Evolutionary conservation across 345 rosid species (phyloP), one percentile per base, ranked within the genome.

Genomic region (Hibiscus trionum): DNA sequence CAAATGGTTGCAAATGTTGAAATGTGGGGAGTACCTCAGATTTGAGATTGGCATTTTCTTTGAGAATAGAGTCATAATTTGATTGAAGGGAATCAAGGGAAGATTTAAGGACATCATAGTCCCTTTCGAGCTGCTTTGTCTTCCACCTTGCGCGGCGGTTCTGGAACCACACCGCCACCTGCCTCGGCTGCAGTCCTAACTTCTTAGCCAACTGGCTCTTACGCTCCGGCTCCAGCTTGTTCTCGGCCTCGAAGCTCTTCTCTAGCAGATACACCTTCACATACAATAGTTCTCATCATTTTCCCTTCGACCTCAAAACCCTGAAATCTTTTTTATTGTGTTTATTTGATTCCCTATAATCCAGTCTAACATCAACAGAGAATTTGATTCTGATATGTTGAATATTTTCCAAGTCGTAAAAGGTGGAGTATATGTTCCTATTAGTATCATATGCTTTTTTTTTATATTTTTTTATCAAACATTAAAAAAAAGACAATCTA

Each of bases 151-250:
- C 98, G 31, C 98, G 82, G 53, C 97, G 96, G 80, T 93, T 93
- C 76, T 93, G 98, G 88, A 93, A 93, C 98, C 98, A 93, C 27
- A 93, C 94, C 1, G 98, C 94, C 58, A 93, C 96, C 85, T 93
- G 98, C 71, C 98, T 84, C 2, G 96, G 96, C 77, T 93, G 93
- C 76, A 93, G 69, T 2, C 98, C 96, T 76, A 93, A 84, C 80
- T 90, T 90, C 84, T 88, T 91, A 12, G 97, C 98, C 71, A 91
- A 77, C 84, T 90, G 84, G 68, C 81, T 85, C 85, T 91, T 93
- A 58, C 94, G 75, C 62, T 93, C 97, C 5, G 96, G 98, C 87
- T 93, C 98, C 82, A 93, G 90, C 75, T 93, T 91, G 88, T 90
- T 93, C 87, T 93, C 97, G n/a, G 74, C 79, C 85, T 87, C 98